A percentile compares a stretch with the other conserved stretches of the same genome.
These are phyloP conservation scores for Pseudoturritis turrita DNA, from an alignment of 345 rosid species.

Conservation along the genomic window DNA sequence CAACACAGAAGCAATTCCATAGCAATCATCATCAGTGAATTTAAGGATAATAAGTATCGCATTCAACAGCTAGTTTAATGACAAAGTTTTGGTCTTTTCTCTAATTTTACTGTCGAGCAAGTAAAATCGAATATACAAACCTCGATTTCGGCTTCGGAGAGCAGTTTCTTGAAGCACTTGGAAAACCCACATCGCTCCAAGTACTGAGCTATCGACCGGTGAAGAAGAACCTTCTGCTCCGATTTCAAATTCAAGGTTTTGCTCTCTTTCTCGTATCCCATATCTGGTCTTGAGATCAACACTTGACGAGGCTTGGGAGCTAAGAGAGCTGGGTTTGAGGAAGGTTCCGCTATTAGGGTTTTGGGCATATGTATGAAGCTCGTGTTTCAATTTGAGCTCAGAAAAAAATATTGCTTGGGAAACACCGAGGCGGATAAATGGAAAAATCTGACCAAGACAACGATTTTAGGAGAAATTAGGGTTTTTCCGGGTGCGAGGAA, in stretches of 20 bases:
- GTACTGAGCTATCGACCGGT: slow-evolving; percentile 52
- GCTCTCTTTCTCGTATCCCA: slow-evolving; percentile 19
- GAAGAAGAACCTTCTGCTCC: slow-evolving; percentile 39
- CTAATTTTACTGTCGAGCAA: not conserved
- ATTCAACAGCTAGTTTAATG: not conserved
- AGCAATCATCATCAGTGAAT: not conserved
- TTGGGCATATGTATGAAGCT: slow-evolving; percentile 25
- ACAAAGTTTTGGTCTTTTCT: not conserved
- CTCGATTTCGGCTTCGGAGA: slow-evolving; percentile 57
- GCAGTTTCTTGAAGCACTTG: slow-evolving; percentile 67
- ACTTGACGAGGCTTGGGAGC: slow-evolving; percentile 62
- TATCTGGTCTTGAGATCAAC: slow-evolving; percentile 30
- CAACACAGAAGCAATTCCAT: not conserved
- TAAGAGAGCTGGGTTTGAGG: slow-evolving; percentile 33
- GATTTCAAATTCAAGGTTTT: slow-evolving; percentile 22
- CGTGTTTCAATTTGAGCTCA: slow-evolving; percentile 7
- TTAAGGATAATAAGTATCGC: not conserved
- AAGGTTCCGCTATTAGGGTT: slow-evolving; percentile 19
- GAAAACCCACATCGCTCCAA: slow-evolving; percentile 53
- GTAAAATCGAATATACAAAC: slow-evolving; percentile 18
- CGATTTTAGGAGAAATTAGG: slow-evolving; percentile 16
- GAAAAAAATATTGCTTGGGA: not conserved
- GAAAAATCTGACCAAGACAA: not conserved
- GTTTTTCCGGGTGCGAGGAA: not conserved
- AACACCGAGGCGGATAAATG: not conserved